Evolutionary conservation across 148 eudicot species (phyloP), one percentile per base, ranked within the genome.

Genomic region (Fagopyrum esculentum): DNA sequence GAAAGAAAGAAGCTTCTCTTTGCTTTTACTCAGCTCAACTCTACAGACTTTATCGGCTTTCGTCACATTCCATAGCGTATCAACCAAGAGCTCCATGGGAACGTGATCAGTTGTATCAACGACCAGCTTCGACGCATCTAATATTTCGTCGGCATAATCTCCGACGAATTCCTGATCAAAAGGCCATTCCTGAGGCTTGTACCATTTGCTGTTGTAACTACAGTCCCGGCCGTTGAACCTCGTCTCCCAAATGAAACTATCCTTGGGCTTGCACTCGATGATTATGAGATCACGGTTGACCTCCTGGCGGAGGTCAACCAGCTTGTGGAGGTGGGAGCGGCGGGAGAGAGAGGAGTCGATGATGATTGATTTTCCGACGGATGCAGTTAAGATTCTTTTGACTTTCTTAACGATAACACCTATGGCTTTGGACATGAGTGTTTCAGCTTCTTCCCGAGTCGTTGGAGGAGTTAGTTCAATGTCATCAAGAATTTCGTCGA

Each of bases 261-360:
- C 29, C 43, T 61, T 30, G 11, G 69, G 43, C 69, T 61, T 61
- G 69, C 69, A 61, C 69, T 61, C 69, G 43, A 61, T 6, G 35
- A 61, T 61, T 22, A 61, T 61, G 3, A 61, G 35, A 5, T 3
- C 19, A 12, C 17, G 8, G 52, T 9, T 13, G 12, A 10, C 7
- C 12, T 9, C 52, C 52, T 9, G 52, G 4, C 52, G 52, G 52
- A 66, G 70, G 4, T 12, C 45, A 13, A 8, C n/a, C 6, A 66
- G 70, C 4, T 15, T 29, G 15, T 29, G 13, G 70, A 66, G 70
- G 44, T 66, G 70, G 43, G 70, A 29, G 44, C 17, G 16, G 45
- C 5, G 70, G 70, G 70, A 66, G 15, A 66, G 70, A 29, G 70
- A 43, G 70, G 70, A 66, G 45, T 66, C 70, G 44, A 66, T 6